Conservation (phyloP, 192 early-diverging fungal genomes). For the Coemansia sp. region DNA sequence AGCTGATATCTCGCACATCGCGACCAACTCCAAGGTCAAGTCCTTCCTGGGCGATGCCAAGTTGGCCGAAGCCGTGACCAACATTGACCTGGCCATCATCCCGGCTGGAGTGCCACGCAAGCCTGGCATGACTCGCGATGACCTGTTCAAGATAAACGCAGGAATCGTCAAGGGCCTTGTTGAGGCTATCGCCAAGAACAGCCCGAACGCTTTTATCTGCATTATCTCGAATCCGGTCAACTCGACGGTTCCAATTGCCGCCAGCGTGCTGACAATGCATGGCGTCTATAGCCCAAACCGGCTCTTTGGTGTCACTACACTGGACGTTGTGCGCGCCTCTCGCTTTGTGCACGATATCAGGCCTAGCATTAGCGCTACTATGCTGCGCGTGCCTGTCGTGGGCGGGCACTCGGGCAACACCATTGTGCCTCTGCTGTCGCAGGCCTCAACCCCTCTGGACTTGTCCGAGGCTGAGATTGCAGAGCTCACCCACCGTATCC, state of each 20-base stretch:
- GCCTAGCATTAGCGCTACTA: constrained; percentile 59
- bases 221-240: constrained; percentile 97
- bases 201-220: constrained; percentile 81
- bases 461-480: constrained; percentile 84
- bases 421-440: constrained; percentile 92
- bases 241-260: constrained; percentile 93
- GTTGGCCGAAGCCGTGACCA: constrained; percentile 70
- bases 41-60: constrained; percentile 66
- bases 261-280: constrained; percentile 81
- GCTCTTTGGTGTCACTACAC: constrained; percentile 95
- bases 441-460: constrained; percentile 56
- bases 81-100: constrained; percentile 81
- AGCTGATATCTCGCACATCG: constrained; percentile 92
- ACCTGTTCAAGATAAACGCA: constrained; percentile 98
- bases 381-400: constrained; percentile 78
- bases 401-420: constrained; percentile 98
- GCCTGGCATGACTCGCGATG: constrained; percentile 99
- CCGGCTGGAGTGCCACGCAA: constrained; percentile 98
- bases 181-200: constrained; percentile 68
- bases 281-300: constrained; percentile 80
- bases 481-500: constrained; percentile 90
- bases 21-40: constrained; percentile 74
- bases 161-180: constrained; percentile 81
- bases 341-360: constrained; percentile 86
- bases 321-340: constrained; percentile 96